Base-by-base conservation (phyloP, 2,329 filamentous ascomycete genomes). In the Gyromitra esculenta region DNA sequence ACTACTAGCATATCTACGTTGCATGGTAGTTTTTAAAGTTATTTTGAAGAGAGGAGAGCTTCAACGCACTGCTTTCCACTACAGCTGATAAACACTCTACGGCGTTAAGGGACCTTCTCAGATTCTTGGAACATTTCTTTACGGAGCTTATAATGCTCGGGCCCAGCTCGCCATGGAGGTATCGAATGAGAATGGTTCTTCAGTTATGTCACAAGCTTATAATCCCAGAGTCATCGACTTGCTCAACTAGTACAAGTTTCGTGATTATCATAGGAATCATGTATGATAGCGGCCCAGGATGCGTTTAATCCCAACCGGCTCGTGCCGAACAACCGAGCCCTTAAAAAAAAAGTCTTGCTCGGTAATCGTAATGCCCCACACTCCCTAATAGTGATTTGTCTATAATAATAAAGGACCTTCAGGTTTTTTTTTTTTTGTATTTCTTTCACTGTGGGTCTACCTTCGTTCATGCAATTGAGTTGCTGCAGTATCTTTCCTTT, bases 311-410 rank as follows among this genome's bases (percentile, higher is more conserved):
- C 54, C 21, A 74, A 63, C 72, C 57, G 72, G 48, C 57, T 48
- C 48, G 72, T 70, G 72, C 72, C 72, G 72, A 70, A 62, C 39
- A 75, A 69, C 72, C 72, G 72, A 75, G 31, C 60, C 37, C 71
- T 50, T 52, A 25, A 64, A 21, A 67, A 62, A 43, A 67, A 64
- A 13, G 45, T 52, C 37, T 5, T 69, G 41, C 48, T 50, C 50
- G 57, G 45, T 69, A 63, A 41, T 62, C 48, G 45, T 69, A 63
- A 41, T 62, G 35, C 64, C 63, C 63, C 56, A 69, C 56, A n/a
- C 11, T 63, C 37, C 25, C 25, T 43, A 39, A 56, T 31, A 52
- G 41, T 56, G 56, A 25, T 74, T 74, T 74, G 63, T 56, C 71
- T 43, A 45, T 15, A 31, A 45, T 15, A 31, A 45, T 54, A 2